Conservation (phyloP, 2,329 filamentous ascomycete genomes). For the Cadophora luteo-olivacea region DNA sequence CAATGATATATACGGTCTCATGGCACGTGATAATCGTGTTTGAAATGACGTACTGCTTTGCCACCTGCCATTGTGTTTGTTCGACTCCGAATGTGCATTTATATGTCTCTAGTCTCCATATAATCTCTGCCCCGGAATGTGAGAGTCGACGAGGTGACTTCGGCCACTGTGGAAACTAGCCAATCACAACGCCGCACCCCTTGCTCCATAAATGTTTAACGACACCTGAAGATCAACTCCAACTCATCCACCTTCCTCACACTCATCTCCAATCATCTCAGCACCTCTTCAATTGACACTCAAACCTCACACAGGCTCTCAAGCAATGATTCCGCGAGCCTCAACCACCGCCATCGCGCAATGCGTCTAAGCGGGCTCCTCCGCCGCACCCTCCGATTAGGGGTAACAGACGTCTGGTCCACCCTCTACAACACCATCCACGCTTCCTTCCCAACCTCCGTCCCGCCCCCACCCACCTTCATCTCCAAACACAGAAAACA, state of each 20-base stretch:
- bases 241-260: background rate
- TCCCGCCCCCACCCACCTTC: background rate
- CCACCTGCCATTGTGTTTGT: too few species aligned
- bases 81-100: too few species aligned
- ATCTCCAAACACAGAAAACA: background rate
- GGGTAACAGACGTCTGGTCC: slow-evolving; percentile 23
- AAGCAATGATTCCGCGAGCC: slow-evolving; percentile 22
- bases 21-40: too few species aligned
- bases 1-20: too few species aligned
- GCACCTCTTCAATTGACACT: background rate
- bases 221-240: slow-evolving; percentile 1
- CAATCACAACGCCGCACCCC: background rate
- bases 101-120: too few species aligned
- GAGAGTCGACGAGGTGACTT: too few species aligned
- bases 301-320: background rate
- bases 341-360: background rate
- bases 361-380: slow-evolving; percentile 30
- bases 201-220: background rate
- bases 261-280: background rate
- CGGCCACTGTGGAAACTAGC: too few species aligned
- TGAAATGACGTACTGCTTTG: too few species aligned
- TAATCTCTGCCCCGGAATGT: too few species aligned
- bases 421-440: slow-evolving; percentile 16
- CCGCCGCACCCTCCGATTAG: slow-evolving; percentile 26
- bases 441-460: slow-evolving; percentile 3